These are phyloP conservation scores for Plenodomus lindquistii DNA, from an alignment of 2,329 filamentous ascomycete genomes.

Conservation along the genomic window DNA sequence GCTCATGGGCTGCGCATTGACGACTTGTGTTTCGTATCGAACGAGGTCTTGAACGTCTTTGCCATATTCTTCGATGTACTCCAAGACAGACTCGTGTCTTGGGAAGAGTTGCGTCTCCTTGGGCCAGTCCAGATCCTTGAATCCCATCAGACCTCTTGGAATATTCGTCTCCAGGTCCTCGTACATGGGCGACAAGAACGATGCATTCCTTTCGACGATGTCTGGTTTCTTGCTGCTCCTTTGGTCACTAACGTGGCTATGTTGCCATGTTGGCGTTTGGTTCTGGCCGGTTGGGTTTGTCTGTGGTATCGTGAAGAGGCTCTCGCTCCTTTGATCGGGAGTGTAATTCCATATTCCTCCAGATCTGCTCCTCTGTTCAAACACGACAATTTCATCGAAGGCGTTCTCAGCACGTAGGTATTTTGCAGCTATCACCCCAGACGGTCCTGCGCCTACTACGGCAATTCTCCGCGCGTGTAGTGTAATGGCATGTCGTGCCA, in stretches of 20 bases:
- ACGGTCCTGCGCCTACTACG: slow-evolving; percentile 81
- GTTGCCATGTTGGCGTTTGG: slow-evolving; percentile 64
- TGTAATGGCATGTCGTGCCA: slow-evolving; percentile 9
- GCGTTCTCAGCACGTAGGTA: slow-evolving; percentile 71
- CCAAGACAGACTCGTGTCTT: slow-evolving; percentile 67
- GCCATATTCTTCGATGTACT: slow-evolving; percentile 75
- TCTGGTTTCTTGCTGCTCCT: neutral
- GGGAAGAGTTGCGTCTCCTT: slow-evolving; percentile 73
- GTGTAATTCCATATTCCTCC: slow-evolving; percentile 90
- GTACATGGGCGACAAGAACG: slow-evolving; percentile 85
- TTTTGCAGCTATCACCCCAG: slow-evolving; percentile 78
- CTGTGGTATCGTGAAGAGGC: slow-evolving; percentile 65
- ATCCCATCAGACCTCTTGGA: slow-evolving; percentile 78
- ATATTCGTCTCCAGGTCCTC: slow-evolving; percentile 85
- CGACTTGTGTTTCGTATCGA: slow-evolving; percentile 70
- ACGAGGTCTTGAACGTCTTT: slow-evolving; percentile 69
- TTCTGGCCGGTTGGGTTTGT: slow-evolving; percentile 63
- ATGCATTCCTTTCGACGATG: slow-evolving; percentile 46
- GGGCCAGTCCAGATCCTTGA: slow-evolving; percentile 70
- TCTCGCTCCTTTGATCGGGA: slow-evolving; percentile 51
- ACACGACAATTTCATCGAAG: slow-evolving; percentile 74
- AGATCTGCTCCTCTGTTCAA: slow-evolving; percentile 75
- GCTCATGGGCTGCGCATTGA: slow-evolving; percentile 54
- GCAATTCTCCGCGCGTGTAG: slow-evolving; percentile 64
- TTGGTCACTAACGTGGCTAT: neutral